Percentiles rank a stretch among this genome's conserved stretches.
Conservation (phyloP, 768 basidiomycete species). For the Auriscalpium vulgare region DNA sequence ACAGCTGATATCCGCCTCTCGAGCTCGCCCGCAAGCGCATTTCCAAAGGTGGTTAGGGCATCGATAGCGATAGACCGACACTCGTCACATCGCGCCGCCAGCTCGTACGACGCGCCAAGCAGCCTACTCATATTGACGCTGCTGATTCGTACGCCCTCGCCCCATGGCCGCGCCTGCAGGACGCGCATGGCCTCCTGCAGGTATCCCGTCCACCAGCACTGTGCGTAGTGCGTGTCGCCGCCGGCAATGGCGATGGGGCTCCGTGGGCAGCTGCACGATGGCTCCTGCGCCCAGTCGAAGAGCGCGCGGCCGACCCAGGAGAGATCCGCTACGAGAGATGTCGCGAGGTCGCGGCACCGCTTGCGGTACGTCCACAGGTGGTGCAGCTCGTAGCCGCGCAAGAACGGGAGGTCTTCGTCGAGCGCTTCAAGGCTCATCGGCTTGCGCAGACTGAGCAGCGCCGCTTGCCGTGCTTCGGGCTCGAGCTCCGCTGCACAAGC, state of each 20-base stretch:
- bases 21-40: not conserved
- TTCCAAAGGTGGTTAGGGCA: not conserved
- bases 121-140: not conserved
- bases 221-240: not conserved
- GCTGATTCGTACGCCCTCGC: not conserved
- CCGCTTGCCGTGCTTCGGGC: not conserved
- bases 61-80: not conserved
- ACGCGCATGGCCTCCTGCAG: not conserved
- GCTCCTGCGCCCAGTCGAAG: not conserved
- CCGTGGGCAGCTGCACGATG: not conserved
- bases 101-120: not conserved
- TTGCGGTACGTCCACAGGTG: not conserved
- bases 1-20: not conserved
- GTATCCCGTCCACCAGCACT: not conserved
- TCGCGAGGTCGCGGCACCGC: not conserved
- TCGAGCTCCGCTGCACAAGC: not conserved
- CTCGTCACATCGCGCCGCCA: not conserved
- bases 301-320: not conserved
- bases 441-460: not conserved
- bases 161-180: not conserved
- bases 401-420: not conserved
- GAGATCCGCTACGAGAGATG: not conserved
- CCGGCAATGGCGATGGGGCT: not conserved
- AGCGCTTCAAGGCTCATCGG: not conserved
- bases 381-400: not conserved